Evolutionary conservation across 768 basidiomycete species (phyloP), one percentile per base, ranked within the genome.

Genomic region (Leucosporidium yakuticum): DNA sequence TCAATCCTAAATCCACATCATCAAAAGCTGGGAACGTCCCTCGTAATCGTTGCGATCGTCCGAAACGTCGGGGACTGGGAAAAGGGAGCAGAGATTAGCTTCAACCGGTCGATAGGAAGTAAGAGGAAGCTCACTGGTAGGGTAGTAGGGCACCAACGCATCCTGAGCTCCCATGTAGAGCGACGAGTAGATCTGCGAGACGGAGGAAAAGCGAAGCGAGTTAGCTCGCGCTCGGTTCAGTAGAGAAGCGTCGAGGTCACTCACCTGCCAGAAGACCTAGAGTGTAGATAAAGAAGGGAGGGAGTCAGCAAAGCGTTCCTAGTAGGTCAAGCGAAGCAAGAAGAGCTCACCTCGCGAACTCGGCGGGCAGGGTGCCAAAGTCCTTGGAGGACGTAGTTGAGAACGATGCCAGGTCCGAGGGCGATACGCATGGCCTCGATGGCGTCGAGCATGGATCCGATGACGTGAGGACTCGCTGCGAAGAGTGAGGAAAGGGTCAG

Each of bases 341-440:
- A 34, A 27, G 60, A 56, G 76, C 83, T 69, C 74, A 95, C 91
- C 82, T 99, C 96, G 64, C 96, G 85, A 29, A 99, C 96, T 79
- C 95, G 94, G 67, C 96, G 83, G 5, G 96, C 93, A 1, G 96
- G 96, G 76, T 99, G 96, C 85, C 93, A 97, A 62, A 99, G 81
- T 5, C 96, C 96, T 77, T 96, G 94, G 8, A 98, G 81, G 50
- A 91, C 87, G 77, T 98, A 97, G 77, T 88, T 90, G 65, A 98
- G 82, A 58, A 99, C 81, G 11, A 96, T 85, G 47, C 96, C 95
- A 0, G 95, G 92, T 2, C 96, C 96, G 51, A 98, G 82, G 12
- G 93, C 92, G 51, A 98, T 89, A 29, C 94, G 85, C 93, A 98
- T 97, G 1, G 91, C 90, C 79, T 98, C 96, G 74, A 99, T 84